Conservation (phyloP, 305 asterid species). For the Fraxinus greggii region DNA sequence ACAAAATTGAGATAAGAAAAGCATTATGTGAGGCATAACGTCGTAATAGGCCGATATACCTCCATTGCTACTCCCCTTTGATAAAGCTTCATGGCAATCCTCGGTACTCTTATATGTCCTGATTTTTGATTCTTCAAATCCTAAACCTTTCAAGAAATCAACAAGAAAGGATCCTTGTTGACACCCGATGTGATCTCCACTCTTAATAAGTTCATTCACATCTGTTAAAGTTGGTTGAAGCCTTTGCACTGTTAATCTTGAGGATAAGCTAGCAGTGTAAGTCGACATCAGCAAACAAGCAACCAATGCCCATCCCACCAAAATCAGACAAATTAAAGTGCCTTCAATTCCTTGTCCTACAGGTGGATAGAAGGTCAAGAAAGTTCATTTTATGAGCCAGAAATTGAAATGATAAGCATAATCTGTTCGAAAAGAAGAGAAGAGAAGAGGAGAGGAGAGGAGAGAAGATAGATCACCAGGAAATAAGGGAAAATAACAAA, state of each 20-base stretch:
- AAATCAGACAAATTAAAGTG: conserved; percentile 35
- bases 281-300: conserved; percentile 42
- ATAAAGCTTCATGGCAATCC: too few relatives aligned
- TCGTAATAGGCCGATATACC: too few relatives aligned
- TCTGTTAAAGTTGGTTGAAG: conserved; percentile 36
- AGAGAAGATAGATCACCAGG: not conserved
- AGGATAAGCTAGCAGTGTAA: conserved; percentile 30
- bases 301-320: conserved; percentile 45
- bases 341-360: conserved; percentile 41
- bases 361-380: not conserved
- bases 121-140: conserved; percentile 33
- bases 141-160: not conserved
- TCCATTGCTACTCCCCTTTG: too few relatives aligned
- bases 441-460: too few relatives aligned
- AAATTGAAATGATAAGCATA: not conserved
- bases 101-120: conserved; percentile 21
- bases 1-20: too few relatives aligned
- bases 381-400: not conserved
- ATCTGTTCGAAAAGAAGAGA: not conserved
- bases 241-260: conserved; percentile 25
- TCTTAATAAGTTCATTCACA: conserved; percentile 32
- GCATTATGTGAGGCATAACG: too few relatives aligned
- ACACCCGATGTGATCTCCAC: conserved; percentile 36
- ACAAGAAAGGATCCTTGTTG: conserved; percentile 18
- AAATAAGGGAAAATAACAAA: conserved; percentile 6